Conservation (phyloP, 306 rosid species). For the Parietaria judaica region DNA sequence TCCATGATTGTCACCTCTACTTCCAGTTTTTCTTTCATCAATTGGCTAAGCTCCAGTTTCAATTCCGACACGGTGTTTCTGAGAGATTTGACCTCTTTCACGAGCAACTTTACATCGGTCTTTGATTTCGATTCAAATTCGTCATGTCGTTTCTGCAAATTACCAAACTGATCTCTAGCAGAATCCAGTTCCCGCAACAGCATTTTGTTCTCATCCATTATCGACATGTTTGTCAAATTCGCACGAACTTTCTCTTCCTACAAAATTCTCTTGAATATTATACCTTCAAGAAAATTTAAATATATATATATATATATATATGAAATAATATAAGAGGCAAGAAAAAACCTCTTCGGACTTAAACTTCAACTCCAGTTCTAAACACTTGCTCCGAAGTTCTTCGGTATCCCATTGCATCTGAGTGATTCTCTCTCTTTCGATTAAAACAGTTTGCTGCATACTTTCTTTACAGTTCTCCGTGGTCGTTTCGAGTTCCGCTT, state of each 20-base stretch:
- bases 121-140: conserved; percentile 77
- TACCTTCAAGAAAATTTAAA: conserved; percentile 17
- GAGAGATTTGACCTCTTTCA: conserved; percentile 84
- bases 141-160: conserved; percentile 57
- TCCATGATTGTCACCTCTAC: conserved; percentile 45
- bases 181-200: conserved; percentile 66
- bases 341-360: conserved; percentile 57
- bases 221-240: conserved; percentile 51
- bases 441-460: conserved; percentile 64
- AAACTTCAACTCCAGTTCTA: conserved; percentile 58
- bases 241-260: conserved; percentile 67
- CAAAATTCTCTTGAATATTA: conserved; percentile 20
- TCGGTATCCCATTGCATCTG: conserved; percentile 92
- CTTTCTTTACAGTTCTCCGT: conserved; percentile 55
- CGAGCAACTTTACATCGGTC: conserved; percentile 67
- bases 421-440: conserved; percentile 65
- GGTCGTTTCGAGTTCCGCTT: conserved; percentile 87
- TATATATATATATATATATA: neutral
- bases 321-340: conserved; percentile 6
- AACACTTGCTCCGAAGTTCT: conserved; percentile 62
- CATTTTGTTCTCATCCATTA: conserved; percentile 56
- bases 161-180: conserved; percentile 52
- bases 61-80: conserved; percentile 64
- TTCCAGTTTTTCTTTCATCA: conserved; percentile 71
- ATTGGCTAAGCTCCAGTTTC: conserved; percentile 65